Evolutionary conservation across 2,329 filamentous ascomycete species (phyloP), one percentile per base, ranked within the genome.

Genomic region (Sporothrix humicola): DNA sequence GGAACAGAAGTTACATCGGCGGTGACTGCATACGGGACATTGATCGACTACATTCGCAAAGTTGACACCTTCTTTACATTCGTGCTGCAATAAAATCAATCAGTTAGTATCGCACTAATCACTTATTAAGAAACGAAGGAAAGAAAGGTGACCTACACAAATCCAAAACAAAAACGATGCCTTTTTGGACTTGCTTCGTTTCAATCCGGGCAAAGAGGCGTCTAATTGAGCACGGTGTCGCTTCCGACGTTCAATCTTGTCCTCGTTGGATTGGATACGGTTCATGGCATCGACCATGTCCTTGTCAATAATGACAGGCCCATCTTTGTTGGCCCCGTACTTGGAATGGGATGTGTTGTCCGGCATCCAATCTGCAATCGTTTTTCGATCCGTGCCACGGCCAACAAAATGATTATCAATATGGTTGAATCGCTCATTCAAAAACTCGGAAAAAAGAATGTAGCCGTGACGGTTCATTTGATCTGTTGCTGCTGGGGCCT

Each of bases 381-480:
- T 66, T 66, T 66, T 66, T 12, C 1, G 42, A 5, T 26, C 42
- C 31, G 31, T 37, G n/a, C 61, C 61, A 4, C 88, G 85, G 42
- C 88, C 89, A 72, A 86, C 87, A 75, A 91, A 90, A 78, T 94
- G 92, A 17, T 87, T 81, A 74, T 94, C 93, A 76, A 97, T 95
- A 78, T 75, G 72, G 48, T 73, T 82, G 76, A 83, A 86, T 13
- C 85, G 81, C 74, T 82, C 81, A 13, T 87, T 87, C 87, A 75
- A 48, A 12, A 65, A 52, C 7, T 12, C 15, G 12, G 71, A 70
- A 46, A 58, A 56, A 1, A 17, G 23, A 23, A 56, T 46, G 42
- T n/a, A 70, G n/a, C 52, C 31, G 46, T 88, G 88, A 20, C 61
- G 61, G n/a, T 15, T 8, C 42, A 26, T 42, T 8, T 61, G 20